A percentile compares a stretch with the other conserved stretches of the same genome.
phyloP scores from a whole-genome alignment of 306 rosid genomes.

The Cucumis cinereus region DNA sequence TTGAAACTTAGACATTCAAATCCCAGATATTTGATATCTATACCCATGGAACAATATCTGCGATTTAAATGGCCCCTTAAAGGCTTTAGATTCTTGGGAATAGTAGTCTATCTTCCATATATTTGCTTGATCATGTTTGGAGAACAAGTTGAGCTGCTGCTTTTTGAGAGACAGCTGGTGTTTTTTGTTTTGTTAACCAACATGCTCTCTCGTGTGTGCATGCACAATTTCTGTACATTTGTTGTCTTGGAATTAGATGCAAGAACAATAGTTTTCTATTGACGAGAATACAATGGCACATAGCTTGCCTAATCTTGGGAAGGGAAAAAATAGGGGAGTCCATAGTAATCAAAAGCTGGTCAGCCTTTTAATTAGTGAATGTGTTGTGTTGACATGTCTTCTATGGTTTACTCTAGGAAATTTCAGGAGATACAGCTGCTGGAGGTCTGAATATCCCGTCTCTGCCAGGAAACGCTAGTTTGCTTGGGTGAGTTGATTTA shows the following conservation, averaged over 20 bases:
- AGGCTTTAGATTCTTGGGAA: background rate
- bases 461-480: conserved; percentile 70
- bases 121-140: background rate
- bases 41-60: too few species aligned
- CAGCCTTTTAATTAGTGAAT: background rate
- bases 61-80: too few species aligned
- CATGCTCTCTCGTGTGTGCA: background rate
- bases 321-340: background rate
- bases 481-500: conserved; percentile 67
- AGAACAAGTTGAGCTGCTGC: background rate
- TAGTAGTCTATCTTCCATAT: background rate
- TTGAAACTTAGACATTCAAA: too few species aligned
- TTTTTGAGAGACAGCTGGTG: background rate
- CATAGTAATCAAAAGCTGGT: background rate
- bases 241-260: background rate
- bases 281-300: background rate
- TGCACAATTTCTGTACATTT: background rate
- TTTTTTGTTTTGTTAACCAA: background rate
- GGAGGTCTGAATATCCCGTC: conserved; percentile 42
- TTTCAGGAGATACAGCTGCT: conserved; percentile 44
- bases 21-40: too few species aligned
- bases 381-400: conserved; percentile 2
- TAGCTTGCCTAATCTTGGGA: background rate
- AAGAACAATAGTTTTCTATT: background rate
- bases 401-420: conserved; percentile 34